Base-by-base conservation (phyloP, 177 flowering plant species). In the Vitis hybrid region DNA sequence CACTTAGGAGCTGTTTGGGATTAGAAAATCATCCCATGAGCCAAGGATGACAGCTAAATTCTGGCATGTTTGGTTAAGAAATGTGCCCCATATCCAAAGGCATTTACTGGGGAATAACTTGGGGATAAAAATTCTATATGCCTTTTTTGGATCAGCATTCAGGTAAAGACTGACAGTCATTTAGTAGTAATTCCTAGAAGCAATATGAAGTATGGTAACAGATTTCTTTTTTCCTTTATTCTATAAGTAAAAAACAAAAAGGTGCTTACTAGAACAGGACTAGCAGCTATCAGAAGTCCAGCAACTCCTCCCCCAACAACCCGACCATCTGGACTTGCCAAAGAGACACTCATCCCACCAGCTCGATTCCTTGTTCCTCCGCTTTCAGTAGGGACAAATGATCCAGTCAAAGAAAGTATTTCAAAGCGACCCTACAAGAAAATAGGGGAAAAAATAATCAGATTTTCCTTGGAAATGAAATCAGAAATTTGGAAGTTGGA, bases 321-420 rank as follows among this genome's bases (percentile, higher is more conserved):
- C 30, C 76, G 83, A 15, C 85, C 85, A 70, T 82, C 76, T 18
- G 85, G 81, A 51, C 81, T 62, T 10, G 80, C 81, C 75, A 82
- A 66, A 23, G 81, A 73, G 69, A 82, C 78, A 14, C 81, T 80
- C 76, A 82, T 63, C 7, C 83, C 81, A 26, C 85, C 85, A 0
- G 81, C 58, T 74, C 85, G 70, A 71, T 81, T 74, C 19, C 72
- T 75, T 19, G 78, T 50, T 58, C 83, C 83, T 57, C 75, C 80
- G 39, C 3, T 75, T 11, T 82, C 83, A 32, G 74, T 75, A 7
- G 75, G 74, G 64, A 70, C 76, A 62, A 75, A 82, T 39, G 85
- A 75, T 48, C 85, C 85, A 61, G 80, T 71, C 64, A 82, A 70
- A 15, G 79, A 71, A 15, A 78, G 78, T 58, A 82, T 82, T 70